These are phyloP conservation scores for Ustilago trichophora DNA, from an alignment of 1,284 basidiomycete genomes.

Conservation along the genomic window DNA sequence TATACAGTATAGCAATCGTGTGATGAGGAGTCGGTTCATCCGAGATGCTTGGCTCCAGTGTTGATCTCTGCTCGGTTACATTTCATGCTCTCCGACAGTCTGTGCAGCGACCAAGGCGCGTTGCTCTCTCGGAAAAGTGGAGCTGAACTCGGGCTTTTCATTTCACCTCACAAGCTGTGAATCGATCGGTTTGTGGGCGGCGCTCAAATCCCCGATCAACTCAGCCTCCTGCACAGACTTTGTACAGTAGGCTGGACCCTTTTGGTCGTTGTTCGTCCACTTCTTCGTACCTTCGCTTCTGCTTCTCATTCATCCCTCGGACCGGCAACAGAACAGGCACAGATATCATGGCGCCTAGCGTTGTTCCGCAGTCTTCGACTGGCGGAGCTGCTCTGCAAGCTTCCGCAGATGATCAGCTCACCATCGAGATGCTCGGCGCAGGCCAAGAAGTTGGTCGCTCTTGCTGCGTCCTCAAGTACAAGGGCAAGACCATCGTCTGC, in stretches of 20 bases:
- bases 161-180: too few relatives aligned
- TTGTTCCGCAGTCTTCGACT: constrained; percentile 28
- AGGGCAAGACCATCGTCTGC: constrained; percentile 81
- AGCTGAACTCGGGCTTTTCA: constrained; percentile 2
- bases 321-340: too few relatives aligned
- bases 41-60: too few relatives aligned
- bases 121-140: constrained; percentile 9
- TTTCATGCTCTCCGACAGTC: constrained; percentile 13
- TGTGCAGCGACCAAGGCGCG: background rate
- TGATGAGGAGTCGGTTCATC: too few relatives aligned
- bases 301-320: too few relatives aligned
- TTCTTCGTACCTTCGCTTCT: background rate
- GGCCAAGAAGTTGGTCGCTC: constrained; percentile 97
- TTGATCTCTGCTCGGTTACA: constrained; percentile 5
- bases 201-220: constrained; percentile 6
- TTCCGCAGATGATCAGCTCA: constrained; percentile 52
- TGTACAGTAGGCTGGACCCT: constrained; percentile 8
- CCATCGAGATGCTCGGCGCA: constrained; percentile 88
- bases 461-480: constrained; percentile 84
- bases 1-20: too few relatives aligned
- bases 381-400: constrained; percentile 33
- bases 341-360: constrained; percentile 29
- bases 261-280: too few relatives aligned
- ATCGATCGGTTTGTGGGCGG: background rate
- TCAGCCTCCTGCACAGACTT: constrained; percentile 1